These are phyloP conservation scores for Astrothelium subdiscretum DNA, from an alignment of 495 filamentous ascomycete species.

Conservation along the genomic window DNA sequence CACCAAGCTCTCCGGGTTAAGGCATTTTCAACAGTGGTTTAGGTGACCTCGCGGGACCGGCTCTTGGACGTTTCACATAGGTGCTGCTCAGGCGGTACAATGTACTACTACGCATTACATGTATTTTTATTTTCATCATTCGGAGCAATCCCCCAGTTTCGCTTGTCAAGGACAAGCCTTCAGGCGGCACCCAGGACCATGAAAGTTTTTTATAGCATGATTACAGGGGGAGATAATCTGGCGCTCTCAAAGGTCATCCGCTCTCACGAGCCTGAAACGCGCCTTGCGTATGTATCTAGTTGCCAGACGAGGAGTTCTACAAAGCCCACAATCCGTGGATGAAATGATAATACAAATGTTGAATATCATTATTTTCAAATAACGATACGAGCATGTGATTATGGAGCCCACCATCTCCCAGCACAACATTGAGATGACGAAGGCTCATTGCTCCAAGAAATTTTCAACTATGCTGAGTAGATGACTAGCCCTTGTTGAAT, in stretches of 20 bases:
- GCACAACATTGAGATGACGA: neutral
- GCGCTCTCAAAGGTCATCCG: neutral
- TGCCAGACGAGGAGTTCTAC: neutral
- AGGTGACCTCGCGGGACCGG: neutral
- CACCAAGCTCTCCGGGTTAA: neutral
- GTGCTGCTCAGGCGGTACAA: neutral
- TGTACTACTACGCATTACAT: slow-evolving; percentile 2
- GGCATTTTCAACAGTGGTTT: neutral
- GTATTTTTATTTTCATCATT: slow-evolving; percentile 1
- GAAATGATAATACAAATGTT: slow-evolving; percentile 2
- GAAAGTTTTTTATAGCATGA: neutral
- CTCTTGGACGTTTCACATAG: neutral
- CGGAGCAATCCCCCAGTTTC: neutral
- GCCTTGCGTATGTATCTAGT: neutral
- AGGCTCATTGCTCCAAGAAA: neutral
- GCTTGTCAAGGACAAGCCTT: neutral
- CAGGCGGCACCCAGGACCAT: neutral
- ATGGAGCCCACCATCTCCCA: neutral
- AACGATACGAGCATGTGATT: neutral
- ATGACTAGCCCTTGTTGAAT: neutral
- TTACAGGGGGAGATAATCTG: neutral
- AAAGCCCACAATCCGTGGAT: neutral
- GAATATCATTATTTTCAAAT: neutral
- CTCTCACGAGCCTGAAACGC: neutral
- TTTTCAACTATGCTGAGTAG: neutral